Percentiles rank a stretch among this genome's conserved stretches.
Evolutionary conservation across 768 basidiomycete genomes (phyloP).

Genomic region (Lyophyllum decastes): DNA sequence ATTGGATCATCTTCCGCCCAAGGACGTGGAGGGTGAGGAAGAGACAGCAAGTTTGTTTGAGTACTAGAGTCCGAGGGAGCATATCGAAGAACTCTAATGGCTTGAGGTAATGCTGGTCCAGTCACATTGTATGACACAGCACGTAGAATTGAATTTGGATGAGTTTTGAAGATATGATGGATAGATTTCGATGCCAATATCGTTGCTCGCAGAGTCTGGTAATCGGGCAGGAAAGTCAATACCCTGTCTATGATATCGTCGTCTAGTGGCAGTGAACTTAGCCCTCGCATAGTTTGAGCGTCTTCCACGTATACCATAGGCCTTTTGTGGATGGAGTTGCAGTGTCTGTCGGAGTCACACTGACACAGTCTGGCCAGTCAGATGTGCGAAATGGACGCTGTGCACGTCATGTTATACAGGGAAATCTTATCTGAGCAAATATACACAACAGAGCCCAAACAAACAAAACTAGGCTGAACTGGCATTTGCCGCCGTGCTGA

Average conservation of each 20-base stretch:
- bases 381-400: no score
- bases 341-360: no score
- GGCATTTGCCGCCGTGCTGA: no score
- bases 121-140: slow-evolving; percentile 28
- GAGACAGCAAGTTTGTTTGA: neutral
- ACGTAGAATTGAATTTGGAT: slow-evolving; percentile 29
- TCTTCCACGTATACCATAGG: no score
- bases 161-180: slow-evolving; percentile 26
- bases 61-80: neutral
- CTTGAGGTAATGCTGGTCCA: slow-evolving; percentile 31
- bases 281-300: slow-evolving; percentile 6
- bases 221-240: slow-evolving; percentile 27
- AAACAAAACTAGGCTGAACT: no score
- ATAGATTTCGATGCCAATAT: slow-evolving; percentile 29
- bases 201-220: slow-evolving; percentile 23
- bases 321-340: no score
- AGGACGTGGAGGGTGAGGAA: neutral
- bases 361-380: no score
- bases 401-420: no score
- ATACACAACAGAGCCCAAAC: no score
- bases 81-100: slow-evolving; percentile 26
- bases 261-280: slow-evolving; percentile 23
- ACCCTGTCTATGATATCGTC: slow-evolving; percentile 32
- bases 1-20: slow-evolving; percentile 16
- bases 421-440: no score